phyloP scores from a whole-genome alignment of 768 basidiomycete species.

The Leccinum rimulosum region DNA sequence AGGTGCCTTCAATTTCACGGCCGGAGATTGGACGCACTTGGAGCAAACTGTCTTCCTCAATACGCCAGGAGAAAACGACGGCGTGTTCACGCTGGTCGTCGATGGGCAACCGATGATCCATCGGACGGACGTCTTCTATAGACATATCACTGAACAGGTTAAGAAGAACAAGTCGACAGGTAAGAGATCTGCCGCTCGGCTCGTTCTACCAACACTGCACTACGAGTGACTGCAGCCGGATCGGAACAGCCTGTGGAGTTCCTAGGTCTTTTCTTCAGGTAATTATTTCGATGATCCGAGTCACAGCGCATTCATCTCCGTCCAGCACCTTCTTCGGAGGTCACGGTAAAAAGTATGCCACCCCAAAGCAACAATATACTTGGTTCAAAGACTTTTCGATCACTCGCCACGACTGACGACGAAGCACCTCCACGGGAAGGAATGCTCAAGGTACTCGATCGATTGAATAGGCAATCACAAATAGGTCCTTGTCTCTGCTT shows the following conservation, averaged over 20 bases:
- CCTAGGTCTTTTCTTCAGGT: constrained; percentile 76
- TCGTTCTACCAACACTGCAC: background rate
- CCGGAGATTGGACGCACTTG: constrained; percentile 70
- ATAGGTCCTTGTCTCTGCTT: background rate
- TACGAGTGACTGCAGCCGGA: background rate
- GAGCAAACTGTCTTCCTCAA: constrained; percentile 71
- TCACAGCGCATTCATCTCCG: constrained; percentile 1
- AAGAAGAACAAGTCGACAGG: background rate
- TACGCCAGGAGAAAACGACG: constrained; percentile 69
- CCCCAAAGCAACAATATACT: constrained; percentile 69
- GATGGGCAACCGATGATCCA: constrained; percentile 54
- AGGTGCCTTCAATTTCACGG: constrained; percentile 60
- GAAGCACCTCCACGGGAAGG: background rate
- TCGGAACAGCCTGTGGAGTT: constrained; percentile 35
- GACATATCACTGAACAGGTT: constrained; percentile 35
- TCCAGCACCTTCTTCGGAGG: constrained; percentile 77
- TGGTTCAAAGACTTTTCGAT: constrained; percentile 76
- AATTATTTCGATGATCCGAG: constrained; percentile 3
- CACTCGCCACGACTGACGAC: constrained; percentile 19
- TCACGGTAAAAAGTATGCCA: constrained; percentile 61
- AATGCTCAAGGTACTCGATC: background rate
- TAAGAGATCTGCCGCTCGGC: constrained; percentile 8
- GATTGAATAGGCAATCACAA: background rate
- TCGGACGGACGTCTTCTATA: constrained; percentile 60
- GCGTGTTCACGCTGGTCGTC: constrained; percentile 62